These are phyloP conservation scores for Microbotryum silenes-acaulis DNA, from an alignment of 1,284 basidiomycete genomes.

Conservation along the genomic window DNA sequence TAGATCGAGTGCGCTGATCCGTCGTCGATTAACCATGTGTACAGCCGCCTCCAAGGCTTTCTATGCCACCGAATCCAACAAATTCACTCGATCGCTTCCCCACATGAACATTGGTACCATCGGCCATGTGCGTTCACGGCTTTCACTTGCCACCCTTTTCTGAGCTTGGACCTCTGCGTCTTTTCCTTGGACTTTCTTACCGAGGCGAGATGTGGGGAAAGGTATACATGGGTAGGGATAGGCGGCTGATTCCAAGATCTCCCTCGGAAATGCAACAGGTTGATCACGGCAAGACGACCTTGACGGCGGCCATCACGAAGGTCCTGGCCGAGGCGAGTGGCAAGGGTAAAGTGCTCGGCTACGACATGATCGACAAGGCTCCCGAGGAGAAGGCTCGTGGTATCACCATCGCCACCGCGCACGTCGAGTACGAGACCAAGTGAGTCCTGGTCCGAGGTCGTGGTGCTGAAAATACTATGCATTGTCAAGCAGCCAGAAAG, in stretches of 20 bases:
- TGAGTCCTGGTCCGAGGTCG: background rate
- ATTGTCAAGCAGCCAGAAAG: no score
- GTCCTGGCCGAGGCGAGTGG: constrained; percentile 72
- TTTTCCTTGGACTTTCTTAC: no score
- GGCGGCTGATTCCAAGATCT: background rate
- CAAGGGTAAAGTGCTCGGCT: constrained; percentile 89
- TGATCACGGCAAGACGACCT: constrained; percentile 63
- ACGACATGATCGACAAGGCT: constrained; percentile 98
- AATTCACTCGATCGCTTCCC: constrained; percentile 23
- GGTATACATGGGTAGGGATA: background rate
- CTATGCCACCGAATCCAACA: constrained; percentile 29
- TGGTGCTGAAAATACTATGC: background rate
- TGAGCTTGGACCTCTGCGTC: background rate
- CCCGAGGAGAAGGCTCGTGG: constrained; percentile 99
- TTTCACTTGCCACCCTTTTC: background rate
- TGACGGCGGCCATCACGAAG: constrained; percentile 98
- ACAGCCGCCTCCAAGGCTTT: constrained; percentile 18
- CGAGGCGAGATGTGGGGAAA: background rate
- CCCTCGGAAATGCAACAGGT: constrained; percentile 6
- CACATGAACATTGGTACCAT: constrained; percentile 45
- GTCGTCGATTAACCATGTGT: background rate
- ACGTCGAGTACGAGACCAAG: constrained; percentile 96
- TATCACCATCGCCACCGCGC: constrained; percentile 82
- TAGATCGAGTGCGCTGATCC: background rate
- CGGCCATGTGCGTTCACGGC: constrained; percentile 39